Base-by-base conservation (phyloP, 169 alveolate species). In the Plasmodium reichenowi region DNA sequence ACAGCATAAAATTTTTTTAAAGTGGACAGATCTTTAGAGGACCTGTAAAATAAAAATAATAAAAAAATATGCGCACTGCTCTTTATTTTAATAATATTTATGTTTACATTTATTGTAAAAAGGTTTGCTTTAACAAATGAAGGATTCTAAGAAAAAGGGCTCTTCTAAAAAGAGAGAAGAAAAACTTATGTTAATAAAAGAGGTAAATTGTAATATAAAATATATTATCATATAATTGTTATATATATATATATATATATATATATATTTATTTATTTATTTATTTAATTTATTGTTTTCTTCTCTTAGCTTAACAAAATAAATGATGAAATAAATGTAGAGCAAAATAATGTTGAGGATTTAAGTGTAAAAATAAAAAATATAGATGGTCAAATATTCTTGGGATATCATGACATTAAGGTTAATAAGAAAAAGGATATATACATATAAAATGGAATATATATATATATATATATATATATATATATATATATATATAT, bases 341-440 rank as follows among this genome's bases (percentile, higher is more conserved):
- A 78, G 52, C 59, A 78, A 15, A 78, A 78, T 50, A 45, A 26
- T n/a, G 72, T 70, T n/a, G 89, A 78, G 29, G 89, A 78, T 22
- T 24, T 78, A 26, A 66, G 52, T 24, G 56, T 62, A 52, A 63
- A 66, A 26, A 64, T 78, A 48, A 78, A 66, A 48, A 64, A 66
- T 59, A 78, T 78, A 64, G 89, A 78, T 24, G 73, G 62, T 13
- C 64, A 56, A 38, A 58, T 78, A 48, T 78, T 78, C 52, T 20
- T 78, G 9, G 89, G 89, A 4, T 78, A 78, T 43, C 89, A 78
- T 38, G 89, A 78, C 43, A 64, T 78, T 64, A 78, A 78, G 89
- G 89, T 78, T 45, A 22, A n/a, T 26, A 48, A 13, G 20, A 26
- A 59, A 24, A 38, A 38, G 47, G 47, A 38, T 7, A 38, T 7